A percentile compares a stretch with the other conserved stretches of the same genome.
These are phyloP conservation scores for Phytophthora pinifolia DNA, from an alignment of 352 stramenopile species.

Conservation along the genomic window DNA sequence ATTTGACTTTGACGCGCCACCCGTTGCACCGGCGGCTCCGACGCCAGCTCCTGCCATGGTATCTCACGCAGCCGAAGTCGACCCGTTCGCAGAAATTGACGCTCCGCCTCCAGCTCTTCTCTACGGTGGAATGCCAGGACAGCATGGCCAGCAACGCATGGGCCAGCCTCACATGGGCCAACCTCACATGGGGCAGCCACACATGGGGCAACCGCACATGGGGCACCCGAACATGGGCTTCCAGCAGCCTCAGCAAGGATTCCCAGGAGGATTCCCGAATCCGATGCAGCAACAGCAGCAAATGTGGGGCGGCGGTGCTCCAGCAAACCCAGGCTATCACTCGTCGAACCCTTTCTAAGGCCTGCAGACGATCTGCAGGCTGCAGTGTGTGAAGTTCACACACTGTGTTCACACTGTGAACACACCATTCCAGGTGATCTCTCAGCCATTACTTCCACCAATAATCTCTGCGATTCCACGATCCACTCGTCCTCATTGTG, in stretches of 20 bases:
- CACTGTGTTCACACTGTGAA: too few relatives aligned
- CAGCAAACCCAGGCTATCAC: conserved; percentile 30
- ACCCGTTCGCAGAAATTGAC: conserved; percentile 56
- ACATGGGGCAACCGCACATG: conserved; percentile 24
- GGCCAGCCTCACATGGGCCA: conserved; percentile 11
- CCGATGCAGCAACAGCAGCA: conserved; percentile 32
- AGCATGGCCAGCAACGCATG: conserved; percentile 24
- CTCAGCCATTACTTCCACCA: neutral
- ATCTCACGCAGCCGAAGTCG: conserved; percentile 27
- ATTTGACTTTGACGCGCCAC: conserved; percentile 40
- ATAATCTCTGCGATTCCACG: too few relatives aligned
- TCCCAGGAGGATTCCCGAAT: conserved; percentile 18
- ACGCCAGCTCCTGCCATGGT: conserved; percentile 12
- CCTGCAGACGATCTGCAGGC: too few relatives aligned
- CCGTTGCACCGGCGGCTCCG: conserved; percentile 7
- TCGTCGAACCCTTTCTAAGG: conserved; percentile 30
- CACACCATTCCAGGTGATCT: conserved; percentile 8
- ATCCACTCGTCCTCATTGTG: too few relatives aligned
- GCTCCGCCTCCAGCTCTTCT: conserved; percentile 28
- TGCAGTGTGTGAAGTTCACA: too few relatives aligned
- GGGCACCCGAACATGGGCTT: conserved; percentile 11
- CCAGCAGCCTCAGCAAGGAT: conserved; percentile 27
- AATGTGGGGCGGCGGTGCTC: conserved; percentile 31
- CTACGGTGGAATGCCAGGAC: conserved; percentile 21
- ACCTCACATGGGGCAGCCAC: too few relatives aligned